phyloP scores from a whole-genome alignment of 1,139 yeast species.

The Lodderomyces orthopsilosis region DNA sequence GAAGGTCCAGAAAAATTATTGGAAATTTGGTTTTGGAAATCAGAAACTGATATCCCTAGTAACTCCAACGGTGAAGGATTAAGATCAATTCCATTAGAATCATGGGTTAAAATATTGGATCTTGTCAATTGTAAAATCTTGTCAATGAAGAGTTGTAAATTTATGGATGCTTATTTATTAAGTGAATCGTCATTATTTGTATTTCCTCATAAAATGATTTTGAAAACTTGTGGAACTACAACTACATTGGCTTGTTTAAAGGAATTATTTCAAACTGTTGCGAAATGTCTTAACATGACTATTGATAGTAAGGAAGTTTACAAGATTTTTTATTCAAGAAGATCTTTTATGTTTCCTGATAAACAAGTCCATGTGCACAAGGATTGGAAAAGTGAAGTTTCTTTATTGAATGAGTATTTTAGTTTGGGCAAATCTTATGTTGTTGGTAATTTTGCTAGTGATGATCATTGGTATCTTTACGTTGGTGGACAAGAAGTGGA shows the following conservation, averaged over 20 bases:
- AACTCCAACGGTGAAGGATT: slow-evolving; percentile 44
- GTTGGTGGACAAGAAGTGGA: slow-evolving; percentile 46
- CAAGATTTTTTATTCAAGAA: slow-evolving; percentile 84
- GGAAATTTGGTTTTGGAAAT: slow-evolving; percentile 79
- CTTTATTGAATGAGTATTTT: slow-evolving; percentile 63
- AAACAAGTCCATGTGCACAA: slow-evolving; percentile 79
- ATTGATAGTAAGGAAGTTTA: slow-evolving; percentile 42
- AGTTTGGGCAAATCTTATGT: slow-evolving; percentile 66
- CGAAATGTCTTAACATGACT: slow-evolving; percentile 13
- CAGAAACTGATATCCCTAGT: slow-evolving; percentile 36
- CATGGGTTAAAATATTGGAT: slow-evolving; percentile 75
- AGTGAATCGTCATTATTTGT: slow-evolving; percentile 92
- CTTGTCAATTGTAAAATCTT: slow-evolving; percentile 85
- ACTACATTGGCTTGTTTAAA: slow-evolving; percentile 80
- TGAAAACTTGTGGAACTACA: slow-evolving; percentile 96
- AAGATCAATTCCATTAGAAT: slow-evolving; percentile 60
- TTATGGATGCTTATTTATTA: slow-evolving; percentile 79
- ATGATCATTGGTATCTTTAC: slow-evolving; percentile 90
- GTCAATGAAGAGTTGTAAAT: slow-evolving; percentile 66
- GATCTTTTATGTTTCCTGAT: slow-evolving; percentile 90
- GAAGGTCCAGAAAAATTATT: slow-evolving; percentile 96
- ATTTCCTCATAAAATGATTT: slow-evolving; percentile 76
- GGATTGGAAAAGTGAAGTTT: slow-evolving; percentile 81
- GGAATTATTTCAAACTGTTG: slow-evolving; percentile 55
- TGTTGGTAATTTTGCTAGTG: slow-evolving; percentile 71